Evolutionary conservation across 257 asterid genomes (phyloP).

Genomic region (Penstemon newberryi): DNA sequence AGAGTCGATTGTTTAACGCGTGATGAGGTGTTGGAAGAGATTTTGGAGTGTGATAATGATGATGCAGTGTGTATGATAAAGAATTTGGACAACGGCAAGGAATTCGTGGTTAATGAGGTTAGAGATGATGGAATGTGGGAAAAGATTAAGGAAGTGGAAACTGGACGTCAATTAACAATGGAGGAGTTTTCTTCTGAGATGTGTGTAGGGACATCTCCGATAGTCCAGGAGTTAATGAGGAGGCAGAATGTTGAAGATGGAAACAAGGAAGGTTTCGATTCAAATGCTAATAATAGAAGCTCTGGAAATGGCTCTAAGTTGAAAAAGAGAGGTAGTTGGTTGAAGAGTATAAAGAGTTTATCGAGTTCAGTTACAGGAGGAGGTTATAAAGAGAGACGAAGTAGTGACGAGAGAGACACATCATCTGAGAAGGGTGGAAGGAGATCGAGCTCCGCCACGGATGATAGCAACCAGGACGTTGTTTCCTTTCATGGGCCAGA

Average conservation of each 20-base stretch:
- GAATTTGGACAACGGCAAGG: constrained; percentile 94
- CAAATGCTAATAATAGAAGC: constrained; percentile 54
- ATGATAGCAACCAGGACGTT: constrained; percentile 76
- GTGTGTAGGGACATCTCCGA: constrained; percentile 93
- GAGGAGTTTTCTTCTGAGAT: constrained; percentile 88
- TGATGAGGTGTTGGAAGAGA: constrained; percentile 29
- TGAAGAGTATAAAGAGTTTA: constrained; percentile 72
- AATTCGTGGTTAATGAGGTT: constrained; percentile 88
- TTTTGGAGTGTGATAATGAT: constrained; percentile 32
- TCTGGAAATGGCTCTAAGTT: constrained; percentile 54
- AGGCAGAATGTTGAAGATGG: constrained; percentile 86
- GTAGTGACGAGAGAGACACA: constrained; percentile 95
- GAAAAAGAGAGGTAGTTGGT: constrained; percentile 79
- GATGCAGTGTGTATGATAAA: constrained; percentile 67
- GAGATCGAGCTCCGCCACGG: constrained; percentile 97
- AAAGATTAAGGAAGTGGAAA: constrained; percentile 83
- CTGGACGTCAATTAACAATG: constrained; percentile 93
- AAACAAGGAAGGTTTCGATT: constrained; percentile 52
- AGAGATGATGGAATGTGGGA: constrained; percentile 94
- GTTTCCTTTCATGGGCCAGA: constrained; percentile 87
- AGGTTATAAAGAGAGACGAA: constrained; percentile 61
- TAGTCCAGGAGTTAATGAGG: constrained; percentile 95
- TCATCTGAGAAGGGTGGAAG: constrained; percentile 97
- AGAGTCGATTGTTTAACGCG: constrained; percentile 25
- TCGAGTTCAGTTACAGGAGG: constrained; percentile 70